These are phyloP conservation scores for Suillus paluster DNA, from an alignment of 768 basidiomycete genomes.

Conservation along the genomic window DNA sequence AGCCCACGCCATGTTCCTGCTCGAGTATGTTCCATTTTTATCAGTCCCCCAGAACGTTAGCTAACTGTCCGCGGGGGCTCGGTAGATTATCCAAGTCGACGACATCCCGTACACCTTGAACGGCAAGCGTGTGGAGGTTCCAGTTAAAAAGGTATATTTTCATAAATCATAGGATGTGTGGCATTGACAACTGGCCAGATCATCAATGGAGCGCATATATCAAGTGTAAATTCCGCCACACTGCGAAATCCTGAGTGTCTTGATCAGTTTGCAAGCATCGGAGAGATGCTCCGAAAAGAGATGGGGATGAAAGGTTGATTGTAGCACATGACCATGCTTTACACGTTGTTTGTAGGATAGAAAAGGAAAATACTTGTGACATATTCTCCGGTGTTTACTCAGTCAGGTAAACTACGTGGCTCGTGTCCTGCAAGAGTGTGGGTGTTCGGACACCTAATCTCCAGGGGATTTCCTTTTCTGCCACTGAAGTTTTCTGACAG, in stretches of 20 bases:
- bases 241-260: slow-evolving; percentile 77
- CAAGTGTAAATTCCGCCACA: slow-evolving; percentile 72
- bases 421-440: background rate
- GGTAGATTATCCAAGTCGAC: slow-evolving; percentile 66
- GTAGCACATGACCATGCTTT: background rate
- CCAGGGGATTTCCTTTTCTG: slow-evolving; percentile 13
- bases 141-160: slow-evolving; percentile 63
- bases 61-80: slow-evolving; percentile 15
- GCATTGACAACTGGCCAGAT: slow-evolving; percentile 48
- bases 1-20: slow-evolving; percentile 80
- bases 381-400: background rate
- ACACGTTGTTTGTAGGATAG: slow-evolving; percentile 2
- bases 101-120: slow-evolving; percentile 84
- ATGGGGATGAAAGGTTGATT: slow-evolving; percentile 25
- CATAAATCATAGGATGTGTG: slow-evolving; percentile 16
- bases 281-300: slow-evolving; percentile 53
- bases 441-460: slow-evolving; percentile 3
- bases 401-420: background rate
- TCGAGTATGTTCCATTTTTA: slow-evolving; percentile 47
- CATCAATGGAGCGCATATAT: slow-evolving; percentile 75
- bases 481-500: too few relatives aligned
- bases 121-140: slow-evolving; percentile 80
- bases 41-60: slow-evolving; percentile 24
- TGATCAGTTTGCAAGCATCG: slow-evolving; percentile 59
- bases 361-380: slow-evolving; percentile 2